Evolutionary conservation across 2,329 filamentous ascomycete species (phyloP).

Genomic region (Colletotrichum plurivorum): DNA sequence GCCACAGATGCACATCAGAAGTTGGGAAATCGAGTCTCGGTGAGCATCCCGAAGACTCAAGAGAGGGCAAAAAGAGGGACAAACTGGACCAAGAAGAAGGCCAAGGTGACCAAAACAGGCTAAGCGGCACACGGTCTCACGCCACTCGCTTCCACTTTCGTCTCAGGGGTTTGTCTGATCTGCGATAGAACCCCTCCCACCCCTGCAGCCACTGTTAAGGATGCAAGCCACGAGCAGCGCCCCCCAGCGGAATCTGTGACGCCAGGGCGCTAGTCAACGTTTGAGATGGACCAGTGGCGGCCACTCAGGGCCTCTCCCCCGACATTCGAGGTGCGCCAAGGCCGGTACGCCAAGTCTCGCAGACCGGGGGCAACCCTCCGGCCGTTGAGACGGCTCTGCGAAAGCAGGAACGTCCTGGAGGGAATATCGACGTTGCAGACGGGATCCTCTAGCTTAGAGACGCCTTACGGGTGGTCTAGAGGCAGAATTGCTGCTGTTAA

Average conservation of each 20-base stretch:
- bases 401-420: background rate
- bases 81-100: background rate
- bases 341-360: slow-evolving; percentile 28
- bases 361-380: background rate
- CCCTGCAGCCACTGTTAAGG: background rate
- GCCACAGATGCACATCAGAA: slow-evolving; percentile 11
- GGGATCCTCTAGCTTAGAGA: too few relatives aligned
- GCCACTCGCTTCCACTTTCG: slow-evolving; percentile 27
- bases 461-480: too few relatives aligned
- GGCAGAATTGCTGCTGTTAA: slow-evolving; percentile 1
- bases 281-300: slow-evolving; percentile 27
- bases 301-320: slow-evolving; percentile 23
- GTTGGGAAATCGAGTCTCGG: background rate
- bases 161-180: slow-evolving; percentile 41
- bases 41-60: background rate
- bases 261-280: slow-evolving; percentile 27
- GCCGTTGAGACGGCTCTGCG: slow-evolving; percentile 2
- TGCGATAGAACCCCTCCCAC: slow-evolving; percentile 19
- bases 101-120: slow-evolving; percentile 11
- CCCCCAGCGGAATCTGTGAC: slow-evolving; percentile 31
- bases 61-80: background rate
- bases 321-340: slow-evolving; percentile 28
- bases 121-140: slow-evolving; percentile 9
- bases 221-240: background rate
- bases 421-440: background rate